Percentiles rank a stretch among this genome's conserved stretches.
phyloP scores from a whole-genome alignment of 345 rosid genomes.

The Euphorbia tirucalli region DNA sequence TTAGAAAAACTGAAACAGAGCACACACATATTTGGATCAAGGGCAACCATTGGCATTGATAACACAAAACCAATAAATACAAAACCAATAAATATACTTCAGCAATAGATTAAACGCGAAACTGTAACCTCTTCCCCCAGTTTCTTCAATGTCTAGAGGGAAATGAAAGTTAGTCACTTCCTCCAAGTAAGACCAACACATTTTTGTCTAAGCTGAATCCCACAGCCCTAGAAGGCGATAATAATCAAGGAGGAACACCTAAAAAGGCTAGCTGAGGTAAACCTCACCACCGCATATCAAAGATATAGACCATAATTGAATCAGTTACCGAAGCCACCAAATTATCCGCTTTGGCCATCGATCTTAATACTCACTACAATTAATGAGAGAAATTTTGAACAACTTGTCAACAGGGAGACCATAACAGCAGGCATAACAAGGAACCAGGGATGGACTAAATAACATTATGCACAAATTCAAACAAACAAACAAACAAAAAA shows the following conservation, averaged over 20 bases:
- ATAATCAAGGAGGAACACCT: background rate
- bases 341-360: too few species aligned
- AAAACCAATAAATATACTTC: background rate
- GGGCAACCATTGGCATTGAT: too few species aligned
- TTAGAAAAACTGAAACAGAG: background rate
- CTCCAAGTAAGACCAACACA: background rate
- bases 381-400: background rate
- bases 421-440: background rate
- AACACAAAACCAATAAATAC: too few species aligned
- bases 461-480: background rate
- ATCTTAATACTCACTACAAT: background rate
- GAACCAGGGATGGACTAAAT: too few species aligned
- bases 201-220: background rate
- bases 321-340: background rate
- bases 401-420: background rate
- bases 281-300: too few species aligned
- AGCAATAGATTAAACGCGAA: too few species aligned
- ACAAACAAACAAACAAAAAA: background rate
- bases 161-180: background rate
- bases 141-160: too few species aligned
- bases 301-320: too few species aligned
- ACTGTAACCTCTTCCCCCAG: background rate
- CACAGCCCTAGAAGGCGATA: background rate
- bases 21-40: background rate
- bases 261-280: too few species aligned